Evolutionary conservation across 768 basidiomycete genomes (phyloP), one percentile per base, ranked within the genome.

Genomic region (Auricularia cornea): DNA sequence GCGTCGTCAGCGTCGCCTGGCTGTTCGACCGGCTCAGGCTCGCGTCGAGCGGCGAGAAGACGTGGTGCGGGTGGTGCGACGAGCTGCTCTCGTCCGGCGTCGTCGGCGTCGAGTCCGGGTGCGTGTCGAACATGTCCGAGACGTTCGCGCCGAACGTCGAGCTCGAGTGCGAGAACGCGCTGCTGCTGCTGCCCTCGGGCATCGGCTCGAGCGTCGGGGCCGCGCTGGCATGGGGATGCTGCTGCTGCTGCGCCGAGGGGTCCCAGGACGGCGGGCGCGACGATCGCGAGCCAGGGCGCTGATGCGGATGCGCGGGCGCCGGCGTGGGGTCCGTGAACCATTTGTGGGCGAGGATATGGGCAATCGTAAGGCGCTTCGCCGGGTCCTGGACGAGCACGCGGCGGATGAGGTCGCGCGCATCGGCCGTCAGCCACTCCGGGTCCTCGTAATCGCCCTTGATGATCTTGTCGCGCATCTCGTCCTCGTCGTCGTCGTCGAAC

Each of bases 341-440:
- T 1, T 88, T 74, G 70, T 95, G 93, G 1, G 81, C 77, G 31
- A 98, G 80, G 59, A 97, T 95, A 70, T 91, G 89, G 26, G 90
- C 84, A 67, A 98, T 93, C 12, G 85, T 83, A 33, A 86, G 77
- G 11, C 96, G 89, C 64, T 87, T 84, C 12, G 82, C 72, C 3
- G 90, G 86, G 68, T 96, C 93, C 59, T 84, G 84, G 64, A 84
- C 81, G 33, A 99, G 81, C 64, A 97, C 85, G 59, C 80, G 82
- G 66, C 83, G 81, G 62, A 98, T 84, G 30, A 99, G 77, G 70
- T 90, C 85, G 52, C 92, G 88, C n/a, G 90, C 83, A 71, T 95
- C 96, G 96, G 72, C 75, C 31, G 92, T 91, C 20, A 98, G 79
- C 94, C 95, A 99, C 63, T 86, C 84, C 6, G 94, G 94, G 70